phyloP scores from a whole-genome alignment of 768 basidiomycete species.

The Daedaleopsis sinensis region DNA sequence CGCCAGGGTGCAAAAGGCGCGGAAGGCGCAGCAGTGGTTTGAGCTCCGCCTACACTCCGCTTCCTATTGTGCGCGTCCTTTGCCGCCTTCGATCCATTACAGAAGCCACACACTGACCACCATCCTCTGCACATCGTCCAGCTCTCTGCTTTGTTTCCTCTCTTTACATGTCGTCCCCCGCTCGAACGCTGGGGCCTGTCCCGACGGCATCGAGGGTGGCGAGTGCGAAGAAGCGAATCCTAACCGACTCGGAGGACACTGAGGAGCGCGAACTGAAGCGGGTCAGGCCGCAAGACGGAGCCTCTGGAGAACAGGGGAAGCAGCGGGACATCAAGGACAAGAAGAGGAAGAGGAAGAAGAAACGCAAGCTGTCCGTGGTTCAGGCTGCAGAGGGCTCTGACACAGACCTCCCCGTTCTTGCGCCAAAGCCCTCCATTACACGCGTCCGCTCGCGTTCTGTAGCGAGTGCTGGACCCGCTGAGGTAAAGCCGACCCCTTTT shows the following conservation, averaged over 20 bases:
- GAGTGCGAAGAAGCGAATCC: slow-evolving; percentile 15
- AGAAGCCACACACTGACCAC: neutral
- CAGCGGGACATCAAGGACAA: slow-evolving; percentile 20
- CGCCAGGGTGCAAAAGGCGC: neutral
- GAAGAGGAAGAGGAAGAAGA: slow-evolving; percentile 32
- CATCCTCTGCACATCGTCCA: neutral
- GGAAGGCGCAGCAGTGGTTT: no score
- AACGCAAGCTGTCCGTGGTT: slow-evolving; percentile 28
- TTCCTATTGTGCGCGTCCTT: neutral
- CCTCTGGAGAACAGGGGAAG: neutral
- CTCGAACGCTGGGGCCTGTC: neutral
- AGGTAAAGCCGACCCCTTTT: neutral
- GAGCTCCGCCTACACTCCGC: neutral
- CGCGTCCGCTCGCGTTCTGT: slow-evolving; percentile 10
- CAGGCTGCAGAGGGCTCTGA: neutral
- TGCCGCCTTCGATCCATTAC: neutral
- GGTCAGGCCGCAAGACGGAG: slow-evolving; percentile 1
- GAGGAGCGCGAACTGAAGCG: slow-evolving; percentile 14
- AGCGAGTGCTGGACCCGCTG: neutral
- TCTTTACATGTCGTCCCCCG: slow-evolving; percentile 9
- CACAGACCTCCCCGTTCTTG: neutral
- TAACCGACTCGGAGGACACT: slow-evolving; percentile 23
- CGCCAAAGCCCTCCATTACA: slow-evolving; percentile 1
- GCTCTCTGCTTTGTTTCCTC: no score
- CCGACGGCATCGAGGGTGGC: neutral